Evolutionary conservation across 179 eudicot species (phyloP), one percentile per base, ranked within the genome.

Genomic region (Carnegiea gigantea): DNA sequence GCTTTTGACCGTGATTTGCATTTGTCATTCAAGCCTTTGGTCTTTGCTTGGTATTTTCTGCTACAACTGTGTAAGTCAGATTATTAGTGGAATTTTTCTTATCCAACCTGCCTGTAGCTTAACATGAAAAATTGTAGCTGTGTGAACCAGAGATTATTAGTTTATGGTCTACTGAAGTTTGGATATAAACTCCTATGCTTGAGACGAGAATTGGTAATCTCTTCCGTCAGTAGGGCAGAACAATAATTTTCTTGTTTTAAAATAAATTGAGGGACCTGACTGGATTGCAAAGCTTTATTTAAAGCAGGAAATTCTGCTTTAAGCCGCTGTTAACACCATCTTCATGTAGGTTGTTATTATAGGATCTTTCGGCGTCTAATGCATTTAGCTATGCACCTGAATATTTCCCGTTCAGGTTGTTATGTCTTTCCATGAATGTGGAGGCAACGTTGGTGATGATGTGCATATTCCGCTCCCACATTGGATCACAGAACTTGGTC

Each of bases 381-480:
- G 74, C 64, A 38, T 15, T 46, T 28, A 33, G 77, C 21, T 38
- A 71, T 54, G 40, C 59, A 36, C 44, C 78, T 24, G 53, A 53
- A 53, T 67, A 3, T 57, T 79, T 59, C 30, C 77, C 64, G 33
- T 28, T 53, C 86, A 93, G 96, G 98, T 90, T 53, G 96, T 93
- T 65, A 89, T 92, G 94, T 92, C 98, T 36, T 93, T 93, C 83
- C 98, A 93, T 87, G 93, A 88, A 86, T 92, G 96, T 87, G 98
- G 98, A 85, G 98, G 96, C 65, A 93, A 91, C 84, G 84, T 92
- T 60, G 94, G 94, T 83, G 96, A 92, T 88, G 93, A 90, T 80
- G 93, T 93, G 81, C 84, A 83, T 60, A 93, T 91, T 78, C 89
- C 93, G 23, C 96, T 93, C 23, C 95, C 97, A 44, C 81, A 80